Conservation (phyloP, 768 basidiomycete genomes). For the Fomitopsis pulvina region DNA sequence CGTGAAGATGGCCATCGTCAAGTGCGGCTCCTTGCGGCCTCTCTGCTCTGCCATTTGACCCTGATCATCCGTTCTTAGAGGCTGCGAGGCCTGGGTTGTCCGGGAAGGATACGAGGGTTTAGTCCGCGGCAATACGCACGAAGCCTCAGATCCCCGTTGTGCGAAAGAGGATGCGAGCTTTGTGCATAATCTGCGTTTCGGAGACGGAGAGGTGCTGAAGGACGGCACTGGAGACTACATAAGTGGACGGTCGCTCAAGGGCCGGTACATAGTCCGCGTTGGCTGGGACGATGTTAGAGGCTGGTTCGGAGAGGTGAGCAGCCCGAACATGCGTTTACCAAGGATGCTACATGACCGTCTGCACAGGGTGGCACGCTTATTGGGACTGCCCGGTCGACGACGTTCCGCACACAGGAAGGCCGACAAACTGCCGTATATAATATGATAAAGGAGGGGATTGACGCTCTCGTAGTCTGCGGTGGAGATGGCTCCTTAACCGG, state of each 20-base stretch:
- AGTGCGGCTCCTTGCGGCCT: constrained; percentile 40
- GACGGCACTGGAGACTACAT: constrained; percentile 77
- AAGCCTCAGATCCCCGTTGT: constrained; percentile 14
- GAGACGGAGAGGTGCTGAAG: constrained; percentile 68
- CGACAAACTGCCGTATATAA: constrained; percentile 86
- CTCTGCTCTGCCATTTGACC: constrained; percentile 3
- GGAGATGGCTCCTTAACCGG: constrained; percentile 97
- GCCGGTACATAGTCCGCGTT: constrained; percentile 88
- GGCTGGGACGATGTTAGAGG: constrained; percentile 98
- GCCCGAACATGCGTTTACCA: background rate
- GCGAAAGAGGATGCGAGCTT: constrained; percentile 30
- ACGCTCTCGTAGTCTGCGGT: constrained; percentile 94
- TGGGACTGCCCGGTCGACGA: constrained; percentile 82
- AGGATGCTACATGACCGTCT: background rate
- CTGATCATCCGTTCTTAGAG: constrained; percentile 41
- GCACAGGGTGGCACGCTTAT: constrained; percentile 90
- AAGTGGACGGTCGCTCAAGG: constrained; percentile 70
- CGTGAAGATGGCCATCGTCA: constrained; percentile 87
- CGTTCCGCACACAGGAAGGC: constrained; percentile 85
- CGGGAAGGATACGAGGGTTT: constrained; percentile 99
- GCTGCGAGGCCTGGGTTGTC: constrained; percentile 93
- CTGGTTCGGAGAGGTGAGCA: constrained; percentile 81
- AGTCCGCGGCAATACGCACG: constrained; percentile 77
- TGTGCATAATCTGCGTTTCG: constrained; percentile 73
- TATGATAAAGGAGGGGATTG: constrained; percentile 93